phyloP scores from a whole-genome alignment of 148 eudicot species.

The Chenopodium formosanum region DNA sequence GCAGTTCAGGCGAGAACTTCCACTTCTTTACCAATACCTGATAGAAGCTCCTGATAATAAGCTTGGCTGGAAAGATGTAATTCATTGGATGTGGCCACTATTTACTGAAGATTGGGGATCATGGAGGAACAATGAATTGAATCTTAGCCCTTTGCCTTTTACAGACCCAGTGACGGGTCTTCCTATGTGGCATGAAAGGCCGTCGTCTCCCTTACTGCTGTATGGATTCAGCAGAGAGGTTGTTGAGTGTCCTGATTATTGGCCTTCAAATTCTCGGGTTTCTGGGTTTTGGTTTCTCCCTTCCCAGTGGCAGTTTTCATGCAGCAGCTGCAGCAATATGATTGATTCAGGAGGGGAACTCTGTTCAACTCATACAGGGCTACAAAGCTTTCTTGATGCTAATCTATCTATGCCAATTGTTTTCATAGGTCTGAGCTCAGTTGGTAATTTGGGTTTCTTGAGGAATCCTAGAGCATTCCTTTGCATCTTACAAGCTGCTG shows the following conservation, averaged over 20 bases:
- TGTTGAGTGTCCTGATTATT: conserved; percentile 92
- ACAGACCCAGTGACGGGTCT: conserved; percentile 91
- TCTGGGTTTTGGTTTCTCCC: conserved; percentile 98
- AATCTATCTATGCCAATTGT: conserved; percentile 49
- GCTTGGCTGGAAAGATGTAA: conserved; percentile 82
- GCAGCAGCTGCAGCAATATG: conserved; percentile 51
- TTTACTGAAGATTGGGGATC: conserved; percentile 89
- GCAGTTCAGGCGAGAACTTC: conserved; percentile 63
- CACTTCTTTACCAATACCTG: conserved; percentile 65
- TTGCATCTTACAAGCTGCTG: conserved; percentile 48
- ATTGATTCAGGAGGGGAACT: conserved; percentile 40
- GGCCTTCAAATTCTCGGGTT: conserved; percentile 76
- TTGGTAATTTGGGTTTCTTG: conserved; percentile 88
- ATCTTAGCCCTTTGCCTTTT: conserved; percentile 79
- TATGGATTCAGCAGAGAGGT: conserved; percentile 96
- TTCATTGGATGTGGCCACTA: conserved; percentile 98
- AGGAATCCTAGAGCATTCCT: conserved; percentile 64
- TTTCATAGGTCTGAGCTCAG: conserved; percentile 77
- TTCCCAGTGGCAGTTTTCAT: conserved; percentile 81
- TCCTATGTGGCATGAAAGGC: conserved; percentile 78
- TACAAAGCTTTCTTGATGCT: conserved; percentile 48
- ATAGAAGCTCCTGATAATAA: conserved; percentile 62
- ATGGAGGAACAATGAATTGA: conserved; percentile 79
- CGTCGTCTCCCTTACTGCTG: conserved; percentile 69
- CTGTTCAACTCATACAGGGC: conserved; percentile 54